Evolutionary conservation across 2,329 filamentous ascomycete genomes (phyloP).

Genomic region (Aspergillus costaricaensis): DNA sequence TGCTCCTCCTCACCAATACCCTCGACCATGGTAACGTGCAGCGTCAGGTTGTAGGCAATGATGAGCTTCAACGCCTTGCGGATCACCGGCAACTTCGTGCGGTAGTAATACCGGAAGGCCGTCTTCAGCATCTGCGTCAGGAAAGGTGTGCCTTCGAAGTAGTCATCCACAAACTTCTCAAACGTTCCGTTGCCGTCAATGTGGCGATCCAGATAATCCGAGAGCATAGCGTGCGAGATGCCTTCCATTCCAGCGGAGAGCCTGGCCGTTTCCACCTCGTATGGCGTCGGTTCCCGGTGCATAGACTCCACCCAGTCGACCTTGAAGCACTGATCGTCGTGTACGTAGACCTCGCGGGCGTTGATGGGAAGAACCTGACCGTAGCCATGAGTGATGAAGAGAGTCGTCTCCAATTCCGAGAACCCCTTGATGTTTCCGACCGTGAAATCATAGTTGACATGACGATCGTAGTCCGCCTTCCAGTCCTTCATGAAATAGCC

Average conservation of each 20-base stretch:
- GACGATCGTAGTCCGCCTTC: slow-evolving; percentile 94
- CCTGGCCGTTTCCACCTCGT: slow-evolving; percentile 83
- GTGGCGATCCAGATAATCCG: slow-evolving; percentile 92
- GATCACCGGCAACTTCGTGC: slow-evolving; percentile 84
- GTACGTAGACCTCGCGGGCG: slow-evolving; percentile 89
- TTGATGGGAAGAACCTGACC: slow-evolving; percentile 90
- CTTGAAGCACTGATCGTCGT: slow-evolving; percentile 88
- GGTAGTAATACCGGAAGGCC: slow-evolving; percentile 86
- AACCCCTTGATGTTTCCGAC: slow-evolving; percentile 93
- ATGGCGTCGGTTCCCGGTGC: slow-evolving; percentile 73
- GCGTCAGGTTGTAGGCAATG: slow-evolving; percentile 90
- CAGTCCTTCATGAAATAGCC: slow-evolving; percentile 99
- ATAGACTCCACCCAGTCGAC: slow-evolving; percentile 90
- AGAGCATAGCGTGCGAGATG: slow-evolving; percentile 75
- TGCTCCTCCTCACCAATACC: slow-evolving; percentile 78
- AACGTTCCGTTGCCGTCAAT: slow-evolving; percentile 88
- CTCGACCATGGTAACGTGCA: slow-evolving; percentile 93
- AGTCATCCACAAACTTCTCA: slow-evolving; percentile 90
- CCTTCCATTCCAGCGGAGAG: slow-evolving; percentile 88
- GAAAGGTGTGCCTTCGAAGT: slow-evolving; percentile 94
- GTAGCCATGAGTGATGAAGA: slow-evolving; percentile 97
- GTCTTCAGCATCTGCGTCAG: slow-evolving; percentile 96
- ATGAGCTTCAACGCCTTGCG: slow-evolving; percentile 95
- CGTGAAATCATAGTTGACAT: slow-evolving; percentile 82
- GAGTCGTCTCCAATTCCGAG: slow-evolving; percentile 60